These are phyloP conservation scores for Leishmania mexicana DNA, from an alignment of 208 protist genomes.

Conservation along the genomic window DNA sequence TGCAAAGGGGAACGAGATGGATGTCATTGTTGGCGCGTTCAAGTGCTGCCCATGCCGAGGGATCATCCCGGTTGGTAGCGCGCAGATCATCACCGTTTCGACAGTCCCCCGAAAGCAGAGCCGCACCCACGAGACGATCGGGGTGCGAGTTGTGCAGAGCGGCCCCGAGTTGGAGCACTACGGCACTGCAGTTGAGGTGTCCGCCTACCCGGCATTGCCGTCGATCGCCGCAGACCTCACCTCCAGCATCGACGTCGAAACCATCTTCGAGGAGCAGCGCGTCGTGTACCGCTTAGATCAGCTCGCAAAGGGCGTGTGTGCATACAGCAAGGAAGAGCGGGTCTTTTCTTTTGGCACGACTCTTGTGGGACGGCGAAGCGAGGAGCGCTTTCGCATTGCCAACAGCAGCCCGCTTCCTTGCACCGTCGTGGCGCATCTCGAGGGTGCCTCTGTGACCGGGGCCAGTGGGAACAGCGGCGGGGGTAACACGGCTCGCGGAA, in stretches of 20 bases:
- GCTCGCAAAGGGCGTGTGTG: constrained; percentile 59
- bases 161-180: constrained; percentile 65
- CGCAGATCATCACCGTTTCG: constrained; percentile 60
- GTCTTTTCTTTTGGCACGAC: constrained; percentile 93
- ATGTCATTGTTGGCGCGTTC: constrained; percentile 80
- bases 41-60: constrained; percentile 68
- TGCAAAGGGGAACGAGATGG: constrained; percentile 30
- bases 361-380: constrained; percentile 76
- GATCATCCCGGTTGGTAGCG: constrained; percentile 64
- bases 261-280: constrained; percentile 98
- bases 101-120: constrained; percentile 72
- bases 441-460: constrained; percentile 12
- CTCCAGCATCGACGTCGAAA: constrained; percentile 77
- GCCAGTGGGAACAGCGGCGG: constrained; percentile 10
- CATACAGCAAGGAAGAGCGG: constrained; percentile 91
- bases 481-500: constrained; percentile 23
- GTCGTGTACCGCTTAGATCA: constrained; percentile 86
- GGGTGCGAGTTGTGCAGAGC: constrained; percentile 91
- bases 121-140: constrained; percentile 80
- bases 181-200: constrained; percentile 91
- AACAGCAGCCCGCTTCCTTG: constrained; percentile 95
- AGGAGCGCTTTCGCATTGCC: constrained; percentile 95
- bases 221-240: constrained; percentile 92
- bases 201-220: constrained; percentile 92
- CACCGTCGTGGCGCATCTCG: constrained; percentile 75